Base-by-base conservation (phyloP, 2,329 filamentous ascomycete genomes). In the Verticillium longisporum region DNA sequence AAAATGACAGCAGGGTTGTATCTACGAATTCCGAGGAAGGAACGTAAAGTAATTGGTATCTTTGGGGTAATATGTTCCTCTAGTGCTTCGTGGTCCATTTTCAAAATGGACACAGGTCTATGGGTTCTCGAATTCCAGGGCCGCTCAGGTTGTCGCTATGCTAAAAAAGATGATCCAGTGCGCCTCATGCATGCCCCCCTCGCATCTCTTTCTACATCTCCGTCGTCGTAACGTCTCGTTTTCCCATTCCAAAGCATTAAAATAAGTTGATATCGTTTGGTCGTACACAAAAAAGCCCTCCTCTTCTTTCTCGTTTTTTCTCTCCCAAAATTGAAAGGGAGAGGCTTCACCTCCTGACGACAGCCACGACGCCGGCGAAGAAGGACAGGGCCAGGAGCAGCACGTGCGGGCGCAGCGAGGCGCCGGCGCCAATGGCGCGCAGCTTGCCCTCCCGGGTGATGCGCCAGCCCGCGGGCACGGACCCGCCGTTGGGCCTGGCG, bases 381-480 rank as follows among this genome's bases (percentile, higher is more conserved):
- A 74, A 64, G 26, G 70, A 68, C 15, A 64, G 54, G 58, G 71
- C 60, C 57, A 71, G 57, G 55, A 69, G 62, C 36, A 70, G 50
- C 56, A 67, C 54, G 60, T 69, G 66, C 31, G 66, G 61, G 7
- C 64, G 61, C 15, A 68, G 57, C 6, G 66, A 61, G 14, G 82
- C 80, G 70, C 85, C 85, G 77, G 86, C 85, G 75, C 82, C 85
- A 66, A 86, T 83, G 71, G 90, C 90, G 70, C 92, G 81, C 69
- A 95, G 87, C 79, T 93, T 94, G 71, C 91, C 91, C 67, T 86
- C 84, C 64, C 87, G 80, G 58, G 88, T 91, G 76, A 95, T 90
- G 63, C 87, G 83, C 91, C 91, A 97, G 62, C 90, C 91, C 68
- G 81, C 85, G 50, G 93, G 92, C 62, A 96, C 85, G 64, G 79